phyloP scores from a whole-genome alignment of 2,329 filamentous ascomycete species.

The Aspergillus ustus region DNA sequence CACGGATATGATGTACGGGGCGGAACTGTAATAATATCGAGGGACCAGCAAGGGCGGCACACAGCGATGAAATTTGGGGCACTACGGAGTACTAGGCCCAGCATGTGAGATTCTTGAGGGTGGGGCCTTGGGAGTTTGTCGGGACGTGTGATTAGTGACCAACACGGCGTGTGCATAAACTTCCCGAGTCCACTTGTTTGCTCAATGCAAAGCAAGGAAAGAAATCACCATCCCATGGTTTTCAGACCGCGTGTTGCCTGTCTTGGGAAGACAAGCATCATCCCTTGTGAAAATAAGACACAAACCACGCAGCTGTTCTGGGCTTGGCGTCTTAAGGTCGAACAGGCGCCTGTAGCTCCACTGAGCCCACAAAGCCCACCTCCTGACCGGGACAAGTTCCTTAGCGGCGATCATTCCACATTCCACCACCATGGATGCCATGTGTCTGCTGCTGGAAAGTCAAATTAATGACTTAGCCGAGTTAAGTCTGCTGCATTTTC shows the following conservation, averaged over 20 bases:
- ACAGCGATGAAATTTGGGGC: neutral
- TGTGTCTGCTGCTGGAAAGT: slow-evolving; percentile 28
- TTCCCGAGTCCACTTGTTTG: slow-evolving; percentile 1
- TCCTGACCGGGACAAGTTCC: slow-evolving; percentile 15
- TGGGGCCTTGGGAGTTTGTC: neutral
- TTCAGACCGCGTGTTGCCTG: slow-evolving; percentile 14
- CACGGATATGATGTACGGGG: neutral
- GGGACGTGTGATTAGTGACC: neutral
- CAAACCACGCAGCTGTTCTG: slow-evolving; percentile 15
- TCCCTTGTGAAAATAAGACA: slow-evolving; percentile 14
- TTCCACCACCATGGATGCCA: slow-evolving; percentile 29
- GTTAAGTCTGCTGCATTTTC: neutral
- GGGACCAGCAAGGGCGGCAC: neutral
- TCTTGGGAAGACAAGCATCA: slow-evolving; percentile 14
- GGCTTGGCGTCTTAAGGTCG: slow-evolving; percentile 21
- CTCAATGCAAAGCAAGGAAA: neutral
- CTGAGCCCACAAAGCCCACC: neutral
- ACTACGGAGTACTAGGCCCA: neutral
- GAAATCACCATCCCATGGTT: neutral
- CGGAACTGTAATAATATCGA: neutral
- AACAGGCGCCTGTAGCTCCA: slow-evolving; percentile 12
- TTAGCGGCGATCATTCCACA: slow-evolving; percentile 32
- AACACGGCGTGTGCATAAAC: neutral
- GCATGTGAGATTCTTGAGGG: neutral
- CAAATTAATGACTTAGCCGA: slow-evolving; percentile 17